Percentiles rank a stretch among this genome's conserved stretches.
These are phyloP conservation scores for Trichaptum fuscoviolaceum DNA, from an alignment of 768 basidiomycete species.

Conservation along the genomic window DNA sequence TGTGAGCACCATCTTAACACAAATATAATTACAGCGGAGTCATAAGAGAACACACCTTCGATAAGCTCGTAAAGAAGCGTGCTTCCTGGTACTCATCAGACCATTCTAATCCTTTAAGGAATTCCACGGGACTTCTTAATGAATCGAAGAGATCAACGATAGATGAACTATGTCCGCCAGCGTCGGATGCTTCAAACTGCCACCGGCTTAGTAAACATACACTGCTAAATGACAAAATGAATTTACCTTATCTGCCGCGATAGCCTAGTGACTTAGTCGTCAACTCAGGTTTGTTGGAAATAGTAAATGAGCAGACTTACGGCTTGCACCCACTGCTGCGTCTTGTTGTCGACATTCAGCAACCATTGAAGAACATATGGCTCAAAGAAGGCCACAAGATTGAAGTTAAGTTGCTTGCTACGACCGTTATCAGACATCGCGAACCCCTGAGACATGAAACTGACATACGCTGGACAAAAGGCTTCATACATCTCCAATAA, in stretches of 20 bases:
- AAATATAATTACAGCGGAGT: background rate
- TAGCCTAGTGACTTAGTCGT: constrained; percentile 45
- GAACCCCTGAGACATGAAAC: background rate
- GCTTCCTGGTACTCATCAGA: constrained; percentile 86
- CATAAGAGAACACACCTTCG: constrained; percentile 56
- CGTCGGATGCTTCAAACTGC: constrained; percentile 73
- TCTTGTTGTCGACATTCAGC: constrained; percentile 82
- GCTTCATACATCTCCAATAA: constrained; percentile 76
- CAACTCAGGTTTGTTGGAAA: constrained; percentile 6
- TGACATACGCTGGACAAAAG: constrained; percentile 70
- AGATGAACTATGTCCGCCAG: constrained; percentile 89
- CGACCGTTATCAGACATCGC: constrained; percentile 8
- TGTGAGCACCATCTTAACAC: constrained; percentile 34
- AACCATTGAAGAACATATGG: constrained; percentile 88
- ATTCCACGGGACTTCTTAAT: constrained; percentile 81
- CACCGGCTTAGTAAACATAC: constrained; percentile 3
- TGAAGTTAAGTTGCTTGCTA: constrained; percentile 58
- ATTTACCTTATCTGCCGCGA: constrained; percentile 74
- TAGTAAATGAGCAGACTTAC: constrained; percentile 44
- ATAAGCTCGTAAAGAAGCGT: constrained; percentile 80
- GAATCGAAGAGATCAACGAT: constrained; percentile 96
- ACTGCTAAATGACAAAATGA: background rate
- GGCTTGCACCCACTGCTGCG: constrained; percentile 89
- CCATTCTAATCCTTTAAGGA: constrained; percentile 89
- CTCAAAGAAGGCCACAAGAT: constrained; percentile 76